Percentiles rank a stretch among this genome's conserved stretches.
phyloP scores from a whole-genome alignment of 176 grass and related monocot genomes.

The Phragmites australis region DNA sequence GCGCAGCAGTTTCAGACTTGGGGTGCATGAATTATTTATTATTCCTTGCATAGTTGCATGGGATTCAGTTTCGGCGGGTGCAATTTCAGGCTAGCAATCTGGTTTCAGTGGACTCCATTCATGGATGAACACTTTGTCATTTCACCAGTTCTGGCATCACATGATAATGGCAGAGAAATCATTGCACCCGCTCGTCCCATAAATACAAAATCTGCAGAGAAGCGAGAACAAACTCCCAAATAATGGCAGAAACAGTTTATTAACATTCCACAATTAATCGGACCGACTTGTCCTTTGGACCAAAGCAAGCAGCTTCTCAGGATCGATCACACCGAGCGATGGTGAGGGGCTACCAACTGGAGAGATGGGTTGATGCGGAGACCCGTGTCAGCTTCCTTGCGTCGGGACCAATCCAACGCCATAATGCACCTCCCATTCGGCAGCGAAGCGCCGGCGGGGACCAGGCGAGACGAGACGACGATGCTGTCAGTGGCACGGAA shows the following conservation, averaged over 20 bases:
- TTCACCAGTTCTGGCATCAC: neutral
- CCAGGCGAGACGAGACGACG: neutral
- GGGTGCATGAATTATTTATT: neutral
- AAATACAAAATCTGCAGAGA: slow-evolving; percentile 2
- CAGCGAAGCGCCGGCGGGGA: slow-evolving; percentile 2
- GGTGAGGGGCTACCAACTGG: slow-evolving; percentile 48
- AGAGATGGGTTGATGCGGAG: neutral
- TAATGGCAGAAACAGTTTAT: neutral
- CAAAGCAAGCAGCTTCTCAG: neutral
- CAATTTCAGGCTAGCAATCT: neutral
- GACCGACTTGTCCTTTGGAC: slow-evolving; percentile 7
- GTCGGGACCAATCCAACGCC: slow-evolving; percentile 47
- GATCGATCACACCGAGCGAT: slow-evolving; percentile 3
- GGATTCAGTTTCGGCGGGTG: neutral
- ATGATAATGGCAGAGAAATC: neutral
- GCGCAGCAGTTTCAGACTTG: neutral
- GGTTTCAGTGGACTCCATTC: neutral
- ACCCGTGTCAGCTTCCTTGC: slow-evolving; percentile 31
- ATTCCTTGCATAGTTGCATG: too few relatives aligned
- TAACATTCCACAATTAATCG: neutral
- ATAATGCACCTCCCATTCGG: neutral
- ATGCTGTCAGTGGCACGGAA: slow-evolving; percentile 45
- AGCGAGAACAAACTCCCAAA: neutral
- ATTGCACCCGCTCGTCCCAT: slow-evolving; percentile 15
- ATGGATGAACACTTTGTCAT: neutral